Conservation (phyloP, 345 rosid genomes). For the Diplotaxis tenuifolia region DNA sequence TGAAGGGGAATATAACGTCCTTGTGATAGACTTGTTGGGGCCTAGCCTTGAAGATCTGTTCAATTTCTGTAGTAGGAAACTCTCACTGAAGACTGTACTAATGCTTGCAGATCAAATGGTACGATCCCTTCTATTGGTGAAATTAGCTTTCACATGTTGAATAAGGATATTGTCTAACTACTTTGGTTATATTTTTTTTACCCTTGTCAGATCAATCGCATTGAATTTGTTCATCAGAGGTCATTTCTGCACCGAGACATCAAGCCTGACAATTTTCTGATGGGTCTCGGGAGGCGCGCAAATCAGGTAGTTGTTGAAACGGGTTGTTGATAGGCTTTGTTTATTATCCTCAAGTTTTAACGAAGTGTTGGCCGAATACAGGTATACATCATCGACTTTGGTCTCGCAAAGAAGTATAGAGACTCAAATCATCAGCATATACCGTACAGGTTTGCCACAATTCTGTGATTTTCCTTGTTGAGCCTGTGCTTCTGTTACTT, state of each 20-base stretch:
- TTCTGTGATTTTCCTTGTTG: constrained; percentile 4
- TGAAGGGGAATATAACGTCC: constrained; percentile 84
- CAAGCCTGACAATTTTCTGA: constrained; percentile 89
- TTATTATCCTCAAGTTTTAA: neutral
- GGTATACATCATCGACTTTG: constrained; percentile 88
- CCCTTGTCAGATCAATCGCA: constrained; percentile 65
- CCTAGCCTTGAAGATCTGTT: constrained; percentile 94
- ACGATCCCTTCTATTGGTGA: constrained; percentile 27
- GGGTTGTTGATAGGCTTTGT: neutral
- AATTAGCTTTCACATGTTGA: neutral
- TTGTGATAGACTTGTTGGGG: constrained; percentile 85
- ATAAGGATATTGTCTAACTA: neutral
- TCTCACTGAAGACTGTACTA: constrained; percentile 82
- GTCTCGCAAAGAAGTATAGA: constrained; percentile 83
- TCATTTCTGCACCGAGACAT: constrained; percentile 87
- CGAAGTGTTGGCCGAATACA: constrained; percentile 28
- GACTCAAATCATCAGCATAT: constrained; percentile 86
- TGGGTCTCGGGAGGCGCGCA: constrained; percentile 89
- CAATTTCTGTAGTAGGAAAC: constrained; percentile 81
- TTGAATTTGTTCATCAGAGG: constrained; percentile 82
- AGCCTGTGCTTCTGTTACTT: neutral
- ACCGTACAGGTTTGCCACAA: constrained; percentile 63
- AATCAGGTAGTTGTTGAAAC: constrained; percentile 54
- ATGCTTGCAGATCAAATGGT: constrained; percentile 98
- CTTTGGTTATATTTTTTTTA: constrained; percentile 4